A percentile compares a stretch with the other conserved stretches of the same genome.
Conservation (phyloP, 441 rosid genomes). For the Syzygium malaccense region DNA sequence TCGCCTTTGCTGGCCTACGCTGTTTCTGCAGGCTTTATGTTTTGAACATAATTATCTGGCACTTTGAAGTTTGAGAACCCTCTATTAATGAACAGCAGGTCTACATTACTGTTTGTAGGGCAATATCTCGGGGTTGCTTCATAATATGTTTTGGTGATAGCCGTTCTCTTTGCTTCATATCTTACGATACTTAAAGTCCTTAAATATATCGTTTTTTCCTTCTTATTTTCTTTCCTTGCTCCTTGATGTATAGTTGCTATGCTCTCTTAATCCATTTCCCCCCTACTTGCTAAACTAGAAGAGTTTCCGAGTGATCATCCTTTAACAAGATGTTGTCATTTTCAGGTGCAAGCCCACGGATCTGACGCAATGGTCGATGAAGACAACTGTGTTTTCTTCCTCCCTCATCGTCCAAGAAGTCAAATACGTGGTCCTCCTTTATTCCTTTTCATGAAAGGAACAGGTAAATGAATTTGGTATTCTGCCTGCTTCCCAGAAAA, state of each 20-base stretch:
- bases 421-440: conserved; percentile 71
- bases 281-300: neutral
- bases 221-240: neutral
- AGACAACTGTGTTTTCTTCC: conserved; percentile 94
- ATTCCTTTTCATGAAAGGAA: conserved; percentile 95
- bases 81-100: neutral
- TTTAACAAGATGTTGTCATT: neutral
- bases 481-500: neutral
- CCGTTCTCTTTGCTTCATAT: neutral
- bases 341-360: conserved; percentile 98
- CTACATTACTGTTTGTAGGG: neutral
- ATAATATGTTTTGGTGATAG: neutral
- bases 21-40: neutral
- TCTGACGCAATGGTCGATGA: conserved; percentile 94
- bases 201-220: neutral
- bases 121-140: neutral
- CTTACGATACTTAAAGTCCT: neutral
- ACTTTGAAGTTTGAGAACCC: neutral
- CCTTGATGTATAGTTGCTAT: neutral
- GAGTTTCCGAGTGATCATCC: neutral
- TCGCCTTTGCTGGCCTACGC: neutral
- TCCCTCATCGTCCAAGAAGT: conserved; percentile 86
- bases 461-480: conserved; percentile 38
- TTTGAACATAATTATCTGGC: neutral
- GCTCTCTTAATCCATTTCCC: neutral